Conservation (phyloP, 805 yeast species). For the Sugiyamaella valdiviana region DNA sequence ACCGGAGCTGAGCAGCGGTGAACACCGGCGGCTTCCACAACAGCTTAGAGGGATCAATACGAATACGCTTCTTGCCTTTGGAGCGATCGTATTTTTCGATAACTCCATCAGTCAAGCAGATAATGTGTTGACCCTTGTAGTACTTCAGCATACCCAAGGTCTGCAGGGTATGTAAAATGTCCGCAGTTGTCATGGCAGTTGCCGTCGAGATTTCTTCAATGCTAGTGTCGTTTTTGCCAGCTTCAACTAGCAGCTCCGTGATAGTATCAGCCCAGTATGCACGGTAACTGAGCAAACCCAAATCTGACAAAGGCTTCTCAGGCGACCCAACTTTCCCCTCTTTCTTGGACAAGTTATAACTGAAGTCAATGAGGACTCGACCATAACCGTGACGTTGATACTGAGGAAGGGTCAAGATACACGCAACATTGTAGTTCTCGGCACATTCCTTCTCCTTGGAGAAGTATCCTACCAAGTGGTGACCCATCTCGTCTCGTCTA, state of each 20-base stretch:
- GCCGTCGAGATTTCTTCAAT: constrained; percentile 83
- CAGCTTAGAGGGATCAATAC: constrained; percentile 63
- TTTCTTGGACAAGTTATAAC: constrained; percentile 80
- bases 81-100: constrained; percentile 65
- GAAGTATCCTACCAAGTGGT: constrained; percentile 92
- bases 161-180: constrained; percentile 87
- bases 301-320: constrained; percentile 92
- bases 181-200: constrained; percentile 95
- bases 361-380: constrained; percentile 82
- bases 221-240: constrained; percentile 56
- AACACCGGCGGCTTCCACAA: constrained; percentile 92
- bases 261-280: constrained; percentile 95
- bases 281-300: constrained; percentile 87
- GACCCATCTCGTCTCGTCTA: constrained; percentile 79
- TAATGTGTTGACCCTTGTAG: constrained; percentile 91
- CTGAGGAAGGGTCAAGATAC: constrained; percentile 92
- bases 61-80: constrained; percentile 66
- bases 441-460: constrained; percentile 96
- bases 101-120: constrained; percentile 78
- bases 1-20: constrained; percentile 91
- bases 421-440: constrained; percentile 92
- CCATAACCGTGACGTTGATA: constrained; percentile 96
- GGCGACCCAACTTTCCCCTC: constrained; percentile 95
- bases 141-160: constrained; percentile 84
- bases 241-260: constrained; percentile 64